These are phyloP conservation scores for Brassica nigra DNA, from an alignment of 345 rosid genomes.

Conservation along the genomic window DNA sequence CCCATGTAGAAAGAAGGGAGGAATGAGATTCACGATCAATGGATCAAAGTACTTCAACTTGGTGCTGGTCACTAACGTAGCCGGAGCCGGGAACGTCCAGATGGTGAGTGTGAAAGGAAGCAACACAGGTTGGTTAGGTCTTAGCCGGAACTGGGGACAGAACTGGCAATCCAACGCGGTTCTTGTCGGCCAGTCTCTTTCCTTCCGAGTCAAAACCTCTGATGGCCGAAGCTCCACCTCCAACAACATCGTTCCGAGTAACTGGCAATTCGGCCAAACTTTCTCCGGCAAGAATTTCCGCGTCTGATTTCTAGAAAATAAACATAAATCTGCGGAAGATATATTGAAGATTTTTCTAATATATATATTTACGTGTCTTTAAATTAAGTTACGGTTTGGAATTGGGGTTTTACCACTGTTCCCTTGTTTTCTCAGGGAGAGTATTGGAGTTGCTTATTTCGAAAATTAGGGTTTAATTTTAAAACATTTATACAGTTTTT, in stretches of 20 bases:
- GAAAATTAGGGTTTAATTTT: constrained; percentile 11
- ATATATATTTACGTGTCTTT: constrained; percentile 14
- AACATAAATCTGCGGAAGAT: not conserved
- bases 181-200: constrained; percentile 58
- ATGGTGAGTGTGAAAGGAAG: constrained; percentile 57
- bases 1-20: constrained; percentile 67
- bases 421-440: constrained; percentile 59
- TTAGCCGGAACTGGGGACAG: constrained; percentile 72
- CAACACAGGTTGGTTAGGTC: constrained; percentile 52
- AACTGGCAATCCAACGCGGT: constrained; percentile 65
- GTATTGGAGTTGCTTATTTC: constrained; percentile 31
- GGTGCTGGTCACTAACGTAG: constrained; percentile 66
- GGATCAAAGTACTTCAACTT: constrained; percentile 65
- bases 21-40: constrained; percentile 65
- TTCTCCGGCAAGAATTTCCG: constrained; percentile 70
- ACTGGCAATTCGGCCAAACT: constrained; percentile 77
- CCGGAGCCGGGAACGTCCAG: constrained; percentile 61
- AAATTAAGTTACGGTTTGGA: constrained; percentile 26
- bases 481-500: constrained; percentile 19
- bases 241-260: constrained; percentile 59
- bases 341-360: constrained; percentile 5
- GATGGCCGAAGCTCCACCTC: constrained; percentile 67
- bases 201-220: constrained; percentile 58
- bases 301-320: constrained; percentile 14
- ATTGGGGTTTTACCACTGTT: constrained; percentile 41